Conservation (phyloP, 257 asterid genomes). For the Gentiana macrophylla region DNA sequence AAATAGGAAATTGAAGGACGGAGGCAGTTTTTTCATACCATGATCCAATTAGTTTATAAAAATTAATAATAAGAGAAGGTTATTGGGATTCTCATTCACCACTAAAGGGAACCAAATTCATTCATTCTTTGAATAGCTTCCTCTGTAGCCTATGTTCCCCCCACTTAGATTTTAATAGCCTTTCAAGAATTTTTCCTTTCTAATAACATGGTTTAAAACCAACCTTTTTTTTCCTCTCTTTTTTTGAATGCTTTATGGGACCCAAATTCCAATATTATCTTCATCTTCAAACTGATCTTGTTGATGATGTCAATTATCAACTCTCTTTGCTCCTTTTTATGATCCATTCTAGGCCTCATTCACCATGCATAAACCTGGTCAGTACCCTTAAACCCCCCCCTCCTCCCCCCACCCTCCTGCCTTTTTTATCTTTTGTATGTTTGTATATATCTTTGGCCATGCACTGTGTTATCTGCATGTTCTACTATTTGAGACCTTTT, state of each 20-base stretch:
- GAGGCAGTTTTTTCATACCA: not conserved
- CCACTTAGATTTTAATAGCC: constrained; percentile 12
- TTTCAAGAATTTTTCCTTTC: constrained; percentile 14
- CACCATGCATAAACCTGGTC: too few relatives aligned
- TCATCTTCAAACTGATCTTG: constrained; percentile 14
- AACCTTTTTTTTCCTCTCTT: constrained; percentile 6
- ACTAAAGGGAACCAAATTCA: constrained; percentile 16
- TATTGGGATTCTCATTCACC: constrained; percentile 77
- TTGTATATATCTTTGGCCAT: too few relatives aligned
- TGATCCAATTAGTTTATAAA: too few relatives aligned
- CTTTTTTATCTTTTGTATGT: not conserved
- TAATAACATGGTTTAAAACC: not conserved
- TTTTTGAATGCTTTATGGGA: constrained; percentile 35
- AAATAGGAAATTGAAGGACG: constrained; percentile 34
- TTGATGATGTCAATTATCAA: constrained; percentile 17
- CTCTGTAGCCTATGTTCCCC: not conserved
- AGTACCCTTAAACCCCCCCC: not conserved
- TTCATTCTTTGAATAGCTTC: not conserved
- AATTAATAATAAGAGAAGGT: constrained; percentile 10
- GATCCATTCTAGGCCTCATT: not conserved
- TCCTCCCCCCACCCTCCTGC: not conserved
- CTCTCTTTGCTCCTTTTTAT: constrained; percentile 14
- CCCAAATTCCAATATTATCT: constrained; percentile 28
- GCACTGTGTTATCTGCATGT: not conserved
- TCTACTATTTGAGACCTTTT: not conserved